Evolutionary conservation across 2,329 filamentous ascomycete species (phyloP).

Genomic region (Fusarium bactridioides): DNA sequence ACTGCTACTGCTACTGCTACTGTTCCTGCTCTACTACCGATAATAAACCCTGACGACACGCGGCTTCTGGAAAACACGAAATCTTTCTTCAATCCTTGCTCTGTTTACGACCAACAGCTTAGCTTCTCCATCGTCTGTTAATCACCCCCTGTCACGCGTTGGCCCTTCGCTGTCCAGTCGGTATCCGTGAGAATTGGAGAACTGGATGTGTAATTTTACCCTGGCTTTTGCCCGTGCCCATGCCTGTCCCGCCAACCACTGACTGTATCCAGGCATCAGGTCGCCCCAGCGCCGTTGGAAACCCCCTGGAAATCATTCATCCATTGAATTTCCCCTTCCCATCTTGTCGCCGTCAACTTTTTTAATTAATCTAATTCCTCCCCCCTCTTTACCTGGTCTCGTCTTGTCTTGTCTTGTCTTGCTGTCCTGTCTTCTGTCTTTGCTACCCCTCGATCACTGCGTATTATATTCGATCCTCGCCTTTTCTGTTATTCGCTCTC

Average conservation of each 20-base stretch:
- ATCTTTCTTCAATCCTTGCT: slow-evolving; percentile 16
- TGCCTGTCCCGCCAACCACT: slow-evolving; percentile 37
- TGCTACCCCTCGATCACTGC: slow-evolving; percentile 10
- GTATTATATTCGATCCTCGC: background rate
- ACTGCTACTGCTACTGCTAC: background rate
- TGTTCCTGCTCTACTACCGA: background rate
- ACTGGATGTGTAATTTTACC: slow-evolving; percentile 42
- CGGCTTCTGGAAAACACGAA: slow-evolving; percentile 27
- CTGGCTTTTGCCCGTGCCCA: slow-evolving; percentile 20
- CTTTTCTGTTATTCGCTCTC: slow-evolving; percentile 5
- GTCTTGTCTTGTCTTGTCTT: background rate
- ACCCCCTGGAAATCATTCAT: slow-evolving; percentile 41
- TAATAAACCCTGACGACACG: slow-evolving; percentile 3
- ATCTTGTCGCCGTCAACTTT: slow-evolving; percentile 8
- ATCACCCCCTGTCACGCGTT: slow-evolving; percentile 26
- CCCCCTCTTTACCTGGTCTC: slow-evolving; percentile 19
- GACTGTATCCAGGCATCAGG: slow-evolving; percentile 27
- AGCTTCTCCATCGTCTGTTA: slow-evolving; percentile 11
- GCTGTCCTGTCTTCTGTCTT: slow-evolving; percentile 11
- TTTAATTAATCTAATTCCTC: slow-evolving; percentile 28
- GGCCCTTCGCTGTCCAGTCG: slow-evolving; percentile 4
- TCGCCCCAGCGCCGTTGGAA: slow-evolving; percentile 38
- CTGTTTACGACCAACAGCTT: slow-evolving; percentile 1
- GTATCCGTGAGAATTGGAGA: slow-evolving; percentile 18
- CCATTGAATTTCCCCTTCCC: slow-evolving; percentile 38